A percentile compares a stretch with the other conserved stretches of the same genome.
phyloP scores from a whole-genome alignment of 805 yeast species.

The Diddensiella transvaalensis region DNA sequence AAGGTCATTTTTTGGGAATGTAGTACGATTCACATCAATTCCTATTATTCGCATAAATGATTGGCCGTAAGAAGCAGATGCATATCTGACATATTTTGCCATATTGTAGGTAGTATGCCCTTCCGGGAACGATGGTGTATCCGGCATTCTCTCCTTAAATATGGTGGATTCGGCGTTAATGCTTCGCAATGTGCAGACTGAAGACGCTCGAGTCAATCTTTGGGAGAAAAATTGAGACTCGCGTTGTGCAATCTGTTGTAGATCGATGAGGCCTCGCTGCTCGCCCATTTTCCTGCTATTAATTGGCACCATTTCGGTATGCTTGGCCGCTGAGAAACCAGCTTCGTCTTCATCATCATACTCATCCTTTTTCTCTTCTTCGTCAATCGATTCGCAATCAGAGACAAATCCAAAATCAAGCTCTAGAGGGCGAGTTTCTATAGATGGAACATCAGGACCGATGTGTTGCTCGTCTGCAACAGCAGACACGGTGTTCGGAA shows the following conservation, averaged over 20 bases:
- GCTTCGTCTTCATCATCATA: background rate
- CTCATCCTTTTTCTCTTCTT: background rate
- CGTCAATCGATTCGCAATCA: constrained; percentile 1
- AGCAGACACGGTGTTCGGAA: background rate
- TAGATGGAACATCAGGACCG: background rate
- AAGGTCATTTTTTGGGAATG: constrained; percentile 22
- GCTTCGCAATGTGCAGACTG: constrained; percentile 8
- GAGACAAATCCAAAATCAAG: background rate
- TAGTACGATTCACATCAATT: constrained; percentile 21
- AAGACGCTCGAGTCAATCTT: constrained; percentile 5
- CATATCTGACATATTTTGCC: constrained; percentile 32
- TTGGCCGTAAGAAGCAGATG: constrained; percentile 36
- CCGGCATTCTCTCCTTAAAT: background rate
- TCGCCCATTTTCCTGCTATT: background rate
- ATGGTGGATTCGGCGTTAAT: constrained; percentile 8
- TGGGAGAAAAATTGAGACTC: background rate
- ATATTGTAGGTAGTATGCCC: constrained; percentile 28
- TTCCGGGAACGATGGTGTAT: constrained; percentile 22
- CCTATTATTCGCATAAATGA: constrained; percentile 34
- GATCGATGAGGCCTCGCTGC: background rate
- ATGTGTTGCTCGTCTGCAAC: background rate
- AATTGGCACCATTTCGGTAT: background rate
- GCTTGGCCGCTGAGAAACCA: background rate
- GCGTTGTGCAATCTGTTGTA: background rate
- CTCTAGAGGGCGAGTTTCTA: background rate